phyloP scores from a whole-genome alignment of 441 rosid species.

The Syzygium syzygioides region DNA sequence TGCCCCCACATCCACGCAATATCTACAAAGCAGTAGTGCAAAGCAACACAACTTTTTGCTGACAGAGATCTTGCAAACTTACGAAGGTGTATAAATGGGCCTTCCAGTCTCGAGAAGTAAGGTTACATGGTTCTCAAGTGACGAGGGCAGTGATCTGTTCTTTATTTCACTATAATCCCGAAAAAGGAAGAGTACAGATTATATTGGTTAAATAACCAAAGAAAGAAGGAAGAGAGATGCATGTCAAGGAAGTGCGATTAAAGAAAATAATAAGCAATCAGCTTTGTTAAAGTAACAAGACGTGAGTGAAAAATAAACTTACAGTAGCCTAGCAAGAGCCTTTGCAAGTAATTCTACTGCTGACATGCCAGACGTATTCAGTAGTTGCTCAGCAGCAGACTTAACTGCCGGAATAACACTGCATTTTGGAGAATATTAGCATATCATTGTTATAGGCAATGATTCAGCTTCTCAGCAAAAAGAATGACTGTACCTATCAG shows the following conservation, averaged over 20 bases:
- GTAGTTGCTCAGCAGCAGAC: conserved; percentile 66
- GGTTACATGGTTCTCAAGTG: conserved; percentile 83
- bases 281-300: neutral
- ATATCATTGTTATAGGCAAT: neutral
- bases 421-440: conserved; percentile 22
- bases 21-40: neutral
- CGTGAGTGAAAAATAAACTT: conserved; percentile 6
- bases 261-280: neutral
- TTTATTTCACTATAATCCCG: conserved; percentile 87
- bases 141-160: conserved; percentile 73
- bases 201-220: neutral
- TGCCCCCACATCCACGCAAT: neutral
- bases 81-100: conserved; percentile 66
- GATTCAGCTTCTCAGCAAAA: neutral
- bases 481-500: conserved; percentile 52
- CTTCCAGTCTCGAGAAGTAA: conserved; percentile 62
- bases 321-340: conserved; percentile 86
- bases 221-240: neutral
- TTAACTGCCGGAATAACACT: conserved; percentile 87
- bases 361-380: conserved; percentile 64
- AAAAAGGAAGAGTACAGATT: neutral
- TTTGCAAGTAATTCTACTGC: conserved; percentile 76
- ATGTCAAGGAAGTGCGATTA: neutral
- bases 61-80: conserved; percentile 18
- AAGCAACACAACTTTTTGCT: neutral